These are phyloP conservation scores for Yamadazyma dushanensis DNA, from an alignment of 1,139 yeast species.

Conservation along the genomic window DNA sequence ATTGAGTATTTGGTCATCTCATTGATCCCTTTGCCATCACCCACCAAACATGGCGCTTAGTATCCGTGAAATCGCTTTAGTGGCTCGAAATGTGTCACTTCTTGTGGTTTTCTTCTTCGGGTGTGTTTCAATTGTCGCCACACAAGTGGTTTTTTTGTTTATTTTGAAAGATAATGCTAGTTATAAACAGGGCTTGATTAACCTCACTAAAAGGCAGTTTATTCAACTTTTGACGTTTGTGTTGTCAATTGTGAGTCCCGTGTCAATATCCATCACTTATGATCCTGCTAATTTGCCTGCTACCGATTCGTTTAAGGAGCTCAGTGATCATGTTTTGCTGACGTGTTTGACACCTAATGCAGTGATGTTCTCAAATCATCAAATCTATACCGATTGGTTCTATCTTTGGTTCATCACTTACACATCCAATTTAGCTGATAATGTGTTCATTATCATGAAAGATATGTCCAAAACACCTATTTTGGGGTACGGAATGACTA, in stretches of 20 bases:
- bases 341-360: slow-evolving; percentile 49
- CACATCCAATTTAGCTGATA: slow-evolving; percentile 61
- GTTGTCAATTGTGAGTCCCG: slow-evolving; percentile 43
- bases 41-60: too few species aligned
- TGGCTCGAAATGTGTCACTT: slow-evolving; percentile 28
- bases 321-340: slow-evolving; percentile 26
- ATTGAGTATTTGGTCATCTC: too few species aligned
- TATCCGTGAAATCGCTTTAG: too few species aligned
- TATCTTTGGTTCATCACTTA: slow-evolving; percentile 87
- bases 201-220: slow-evolving; percentile 52
- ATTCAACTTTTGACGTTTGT: slow-evolving; percentile 47
- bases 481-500: slow-evolving; percentile 84
- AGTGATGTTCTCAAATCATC: slow-evolving; percentile 80
- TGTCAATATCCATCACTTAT: slow-evolving; percentile 41
- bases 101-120: slow-evolving; percentile 44
- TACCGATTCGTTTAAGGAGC: slow-evolving; percentile 19
- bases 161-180: slow-evolving; percentile 27
- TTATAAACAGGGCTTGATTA: slow-evolving; percentile 35
- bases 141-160: slow-evolving; percentile 40
- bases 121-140: slow-evolving; percentile 38
- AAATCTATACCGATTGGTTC: slow-evolving; percentile 93
- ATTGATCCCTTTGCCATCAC: too few species aligned
- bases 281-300: slow-evolving; percentile 27
- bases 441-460: slow-evolving; percentile 75
- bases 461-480: slow-evolving; percentile 75